Conservation (phyloP, 1,284 basidiomycete species). For the Ganoderma lingzhi region DNA sequence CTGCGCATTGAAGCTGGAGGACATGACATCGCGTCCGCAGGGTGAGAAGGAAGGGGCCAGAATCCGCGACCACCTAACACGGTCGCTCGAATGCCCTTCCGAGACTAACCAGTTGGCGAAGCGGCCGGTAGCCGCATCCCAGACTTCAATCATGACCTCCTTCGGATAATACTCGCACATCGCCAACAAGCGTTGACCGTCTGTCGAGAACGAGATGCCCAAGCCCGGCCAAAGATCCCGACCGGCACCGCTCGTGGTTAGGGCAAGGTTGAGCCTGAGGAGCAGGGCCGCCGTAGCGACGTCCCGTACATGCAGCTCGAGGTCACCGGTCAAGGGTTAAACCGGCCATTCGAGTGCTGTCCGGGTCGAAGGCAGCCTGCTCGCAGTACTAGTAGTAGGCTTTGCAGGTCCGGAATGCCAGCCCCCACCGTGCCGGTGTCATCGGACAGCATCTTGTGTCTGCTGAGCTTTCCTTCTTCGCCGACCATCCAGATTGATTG, state of each 20-base stretch:
- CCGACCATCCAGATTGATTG: not conserved
- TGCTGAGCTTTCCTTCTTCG: not conserved
- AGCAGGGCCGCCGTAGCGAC: not conserved
- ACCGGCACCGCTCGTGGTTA: not conserved
- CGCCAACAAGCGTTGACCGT: not conserved
- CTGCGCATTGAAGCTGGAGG: not conserved
- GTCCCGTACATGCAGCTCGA: not conserved
- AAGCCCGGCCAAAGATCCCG: not conserved
- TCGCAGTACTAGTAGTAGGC: not conserved
- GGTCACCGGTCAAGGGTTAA: not conserved
- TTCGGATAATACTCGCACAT: not conserved
- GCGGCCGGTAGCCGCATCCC: not conserved
- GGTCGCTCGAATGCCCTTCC: not conserved
- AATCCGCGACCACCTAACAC: not conserved
- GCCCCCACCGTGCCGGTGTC: not conserved
- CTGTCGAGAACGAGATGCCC: not conserved
- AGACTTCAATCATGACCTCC: not conserved
- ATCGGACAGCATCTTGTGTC: not conserved
- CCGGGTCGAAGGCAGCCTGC: not conserved
- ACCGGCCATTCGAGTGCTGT: not conserved
- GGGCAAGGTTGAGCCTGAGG: not conserved
- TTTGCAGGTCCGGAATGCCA: not conserved
- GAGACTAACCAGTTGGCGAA: not conserved
- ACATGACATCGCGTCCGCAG: not conserved
- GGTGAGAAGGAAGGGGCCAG: not conserved